Conservation (phyloP, 78 protist species). For the Dictyostelium brefeldianum region DNA sequence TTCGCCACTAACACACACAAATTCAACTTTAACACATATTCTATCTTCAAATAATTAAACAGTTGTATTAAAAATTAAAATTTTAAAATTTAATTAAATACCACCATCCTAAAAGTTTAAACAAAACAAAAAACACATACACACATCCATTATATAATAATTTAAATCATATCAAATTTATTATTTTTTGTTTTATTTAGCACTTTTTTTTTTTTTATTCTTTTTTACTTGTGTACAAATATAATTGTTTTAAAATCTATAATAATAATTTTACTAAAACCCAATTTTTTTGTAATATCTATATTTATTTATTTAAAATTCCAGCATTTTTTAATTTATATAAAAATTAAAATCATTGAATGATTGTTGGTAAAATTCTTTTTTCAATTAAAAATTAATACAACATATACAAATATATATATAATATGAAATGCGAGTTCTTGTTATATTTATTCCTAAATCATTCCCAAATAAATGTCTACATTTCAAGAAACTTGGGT, state of each 20-base stretch:
- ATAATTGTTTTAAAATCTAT: too few relatives aligned
- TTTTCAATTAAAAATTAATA: background rate
- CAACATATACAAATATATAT: background rate
- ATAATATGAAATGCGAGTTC: conserved; percentile 51
- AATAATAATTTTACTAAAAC: background rate
- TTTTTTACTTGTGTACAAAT: too few relatives aligned
- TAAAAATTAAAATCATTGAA: too few relatives aligned
- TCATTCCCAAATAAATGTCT: conserved; percentile 29
- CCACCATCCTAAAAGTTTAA: too few relatives aligned
- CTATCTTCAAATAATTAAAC: background rate
- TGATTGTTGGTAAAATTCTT: background rate
- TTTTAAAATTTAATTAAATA: background rate
- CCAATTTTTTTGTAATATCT: background rate
- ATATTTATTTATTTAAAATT: background rate
- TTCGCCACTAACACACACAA: background rate
- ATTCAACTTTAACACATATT: background rate
- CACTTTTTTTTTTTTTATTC: too few relatives aligned
- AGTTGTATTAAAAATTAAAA: background rate
- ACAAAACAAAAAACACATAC: too few relatives aligned
- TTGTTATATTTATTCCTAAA: conserved; percentile 32
- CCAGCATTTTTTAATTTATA: too few relatives aligned
- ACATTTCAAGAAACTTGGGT: conserved; percentile 48
- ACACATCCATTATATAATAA: background rate
- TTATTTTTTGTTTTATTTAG: too few relatives aligned
- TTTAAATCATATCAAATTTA: background rate